Percentiles rank a stretch among this genome's conserved stretches.
Evolutionary conservation across 2,329 filamentous ascomycete species (phyloP).

Genomic region (Pezicula radicicola): DNA sequence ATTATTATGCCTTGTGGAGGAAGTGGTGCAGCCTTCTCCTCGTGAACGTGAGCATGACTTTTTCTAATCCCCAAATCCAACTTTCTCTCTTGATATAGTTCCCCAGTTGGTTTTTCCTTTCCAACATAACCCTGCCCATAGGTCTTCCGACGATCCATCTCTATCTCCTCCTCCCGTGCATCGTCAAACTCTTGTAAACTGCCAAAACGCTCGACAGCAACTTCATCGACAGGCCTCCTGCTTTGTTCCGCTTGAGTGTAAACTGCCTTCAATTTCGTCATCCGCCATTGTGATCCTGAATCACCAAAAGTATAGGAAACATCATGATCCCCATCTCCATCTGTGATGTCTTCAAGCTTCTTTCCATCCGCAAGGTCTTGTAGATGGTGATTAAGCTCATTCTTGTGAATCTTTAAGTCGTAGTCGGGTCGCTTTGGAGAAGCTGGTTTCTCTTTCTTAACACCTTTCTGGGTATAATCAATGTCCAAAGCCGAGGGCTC

Average conservation of each 20-base stretch:
- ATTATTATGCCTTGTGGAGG: slow-evolving; percentile 55
- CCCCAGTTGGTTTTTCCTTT: slow-evolving; percentile 83
- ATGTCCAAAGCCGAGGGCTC: slow-evolving; percentile 77
- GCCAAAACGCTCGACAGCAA: slow-evolving; percentile 81
- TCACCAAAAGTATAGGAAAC: slow-evolving; percentile 88
- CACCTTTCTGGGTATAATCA: slow-evolving; percentile 71
- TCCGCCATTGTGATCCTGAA: slow-evolving; percentile 86
- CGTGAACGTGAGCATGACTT: slow-evolving; percentile 31
- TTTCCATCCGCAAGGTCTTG: slow-evolving; percentile 56
- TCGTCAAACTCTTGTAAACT: slow-evolving; percentile 84
- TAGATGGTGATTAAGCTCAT: slow-evolving; percentile 76
- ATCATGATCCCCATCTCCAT: slow-evolving; percentile 53
- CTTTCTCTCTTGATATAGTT: slow-evolving; percentile 77
- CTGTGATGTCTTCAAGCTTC: slow-evolving; percentile 45
- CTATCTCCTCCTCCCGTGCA: slow-evolving; percentile 87
- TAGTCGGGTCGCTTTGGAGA: slow-evolving; percentile 26
- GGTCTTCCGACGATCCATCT: slow-evolving; percentile 75
- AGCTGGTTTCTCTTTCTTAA: slow-evolving; percentile 49
- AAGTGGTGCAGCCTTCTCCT: slow-evolving; percentile 29
- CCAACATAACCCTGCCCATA: slow-evolving; percentile 85
- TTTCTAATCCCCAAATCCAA: slow-evolving; percentile 50
- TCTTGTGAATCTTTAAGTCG: slow-evolving; percentile 57
- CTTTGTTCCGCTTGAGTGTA: slow-evolving; percentile 76
- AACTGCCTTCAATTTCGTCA: slow-evolving; percentile 88
- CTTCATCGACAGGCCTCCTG: slow-evolving; percentile 70